These are phyloP conservation scores for Aristolochia contorta DNA, from an alignment of 164 flowering plant species.

Conservation along the genomic window DNA sequence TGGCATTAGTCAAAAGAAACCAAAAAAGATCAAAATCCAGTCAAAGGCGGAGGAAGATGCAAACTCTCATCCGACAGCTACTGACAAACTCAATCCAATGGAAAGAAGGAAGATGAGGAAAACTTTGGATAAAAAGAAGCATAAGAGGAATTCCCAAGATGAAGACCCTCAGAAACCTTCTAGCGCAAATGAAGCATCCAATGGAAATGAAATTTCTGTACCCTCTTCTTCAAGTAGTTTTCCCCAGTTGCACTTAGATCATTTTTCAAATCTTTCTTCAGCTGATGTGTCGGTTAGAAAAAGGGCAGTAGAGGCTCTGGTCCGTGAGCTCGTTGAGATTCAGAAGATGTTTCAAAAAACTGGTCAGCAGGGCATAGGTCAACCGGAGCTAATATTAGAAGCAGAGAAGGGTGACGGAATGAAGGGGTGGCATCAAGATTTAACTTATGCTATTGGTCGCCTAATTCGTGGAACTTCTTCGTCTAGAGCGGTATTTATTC, in stretches of 20 bases:
- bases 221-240: conserved; percentile 15
- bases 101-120: conserved; percentile 77
- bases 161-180: conserved; percentile 10
- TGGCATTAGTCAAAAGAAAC: conserved; percentile 31
- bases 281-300: conserved; percentile 47
- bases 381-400: conserved; percentile 44
- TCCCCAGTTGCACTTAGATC: conserved; percentile 66
- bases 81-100: conserved; percentile 47
- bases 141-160: conserved; percentile 11
- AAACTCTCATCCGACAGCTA: conserved; percentile 1
- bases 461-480: conserved; percentile 97
- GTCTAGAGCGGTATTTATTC: conserved; percentile 58
- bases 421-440: conserved; percentile 60
- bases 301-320: conserved; percentile 57
- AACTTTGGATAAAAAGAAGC: conserved; percentile 50
- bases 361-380: conserved; percentile 31
- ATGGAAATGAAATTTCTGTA: conserved; percentile 1
- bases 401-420: conserved; percentile 89
- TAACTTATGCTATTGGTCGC: conserved; percentile 85
- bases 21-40: conserved; percentile 24
- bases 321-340: conserved; percentile 44
- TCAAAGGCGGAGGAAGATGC: conserved; percentile 7
- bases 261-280: conserved; percentile 60
- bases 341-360: conserved; percentile 55
- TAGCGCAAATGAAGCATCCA: background rate